phyloP scores from a whole-genome alignment of 2,329 filamentous ascomycete genomes.

The Ceratocystis huliohia region DNA sequence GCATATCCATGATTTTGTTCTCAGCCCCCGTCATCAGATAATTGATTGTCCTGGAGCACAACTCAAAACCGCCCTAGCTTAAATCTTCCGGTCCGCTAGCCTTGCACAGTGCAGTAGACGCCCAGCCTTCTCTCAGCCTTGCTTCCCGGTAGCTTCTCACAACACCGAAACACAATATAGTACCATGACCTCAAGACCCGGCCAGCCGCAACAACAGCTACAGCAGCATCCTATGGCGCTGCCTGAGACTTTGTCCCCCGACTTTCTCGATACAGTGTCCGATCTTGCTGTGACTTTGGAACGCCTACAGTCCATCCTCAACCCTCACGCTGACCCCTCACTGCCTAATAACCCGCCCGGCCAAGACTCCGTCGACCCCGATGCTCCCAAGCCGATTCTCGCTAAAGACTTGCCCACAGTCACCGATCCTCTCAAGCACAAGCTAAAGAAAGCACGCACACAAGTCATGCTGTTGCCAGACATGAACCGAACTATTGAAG shows the following conservation, averaged over 20 bases:
- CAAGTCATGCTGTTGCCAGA: slow-evolving; percentile 56
- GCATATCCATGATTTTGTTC: background rate
- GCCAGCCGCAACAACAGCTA: background rate
- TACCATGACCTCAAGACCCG: slow-evolving; percentile 8
- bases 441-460: slow-evolving; percentile 63
- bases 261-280: slow-evolving; percentile 74
- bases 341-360: background rate
- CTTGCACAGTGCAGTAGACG: background rate
- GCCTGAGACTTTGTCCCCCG: slow-evolving; percentile 58
- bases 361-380: background rate
- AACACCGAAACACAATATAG: background rate
- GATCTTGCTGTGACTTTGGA: slow-evolving; percentile 66
- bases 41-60: too few relatives aligned
- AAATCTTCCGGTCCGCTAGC: too few relatives aligned
- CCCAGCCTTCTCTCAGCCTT: background rate
- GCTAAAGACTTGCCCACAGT: slow-evolving; percentile 69
- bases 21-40: too few relatives aligned
- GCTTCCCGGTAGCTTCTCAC: background rate
- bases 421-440: slow-evolving; percentile 67
- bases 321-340: slow-evolving; percentile 25
- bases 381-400: slow-evolving; percentile 31
- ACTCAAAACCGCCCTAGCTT: too few relatives aligned
- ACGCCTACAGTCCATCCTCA: slow-evolving; percentile 46
- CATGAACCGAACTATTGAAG: slow-evolving; percentile 50
- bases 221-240: slow-evolving; percentile 36